Evolutionary conservation across 2,329 filamentous ascomycete genomes (phyloP).

Genomic region (Akanthomyces uredinophilus): DNA sequence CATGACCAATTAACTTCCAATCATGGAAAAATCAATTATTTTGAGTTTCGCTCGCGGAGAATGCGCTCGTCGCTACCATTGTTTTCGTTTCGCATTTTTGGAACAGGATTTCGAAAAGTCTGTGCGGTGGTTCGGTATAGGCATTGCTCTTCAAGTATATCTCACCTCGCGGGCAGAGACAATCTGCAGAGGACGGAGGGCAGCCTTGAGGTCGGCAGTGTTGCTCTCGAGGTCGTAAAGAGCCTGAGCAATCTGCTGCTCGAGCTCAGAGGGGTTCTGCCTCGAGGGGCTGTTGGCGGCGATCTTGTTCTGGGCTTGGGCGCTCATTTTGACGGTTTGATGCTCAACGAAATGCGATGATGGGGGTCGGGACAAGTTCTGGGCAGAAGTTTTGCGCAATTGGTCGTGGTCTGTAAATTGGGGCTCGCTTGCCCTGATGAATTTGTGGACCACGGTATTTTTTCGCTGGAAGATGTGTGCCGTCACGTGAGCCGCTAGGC

Average conservation of each 20-base stretch:
- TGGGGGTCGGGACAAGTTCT: conserved; percentile 23
- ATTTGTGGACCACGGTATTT: conserved; percentile 10
- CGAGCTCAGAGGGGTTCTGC: conserved; percentile 93
- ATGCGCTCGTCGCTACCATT: conserved; percentile 10
- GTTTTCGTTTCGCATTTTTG: conserved; percentile 27
- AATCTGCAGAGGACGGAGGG: conserved; percentile 96
- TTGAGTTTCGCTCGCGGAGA: conserved; percentile 6
- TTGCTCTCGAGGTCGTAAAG: conserved; percentile 99
- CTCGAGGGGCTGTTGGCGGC: conserved; percentile 93
- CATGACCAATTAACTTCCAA: conserved; percentile 2
- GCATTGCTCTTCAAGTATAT: conserved; percentile 34
- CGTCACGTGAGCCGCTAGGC: conserved; percentile 2
- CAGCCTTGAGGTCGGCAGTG: conserved; percentile 94
- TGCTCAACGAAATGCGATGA: conserved; percentile 30
- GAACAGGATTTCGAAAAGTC: conserved; percentile 40
- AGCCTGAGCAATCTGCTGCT: conserved; percentile 93
- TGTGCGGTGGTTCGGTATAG: conserved; percentile 15
- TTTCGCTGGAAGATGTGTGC: background rate
- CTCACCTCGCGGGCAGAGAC: conserved; percentile 99
- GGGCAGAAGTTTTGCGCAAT: conserved; percentile 27
- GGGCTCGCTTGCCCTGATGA: conserved; percentile 34
- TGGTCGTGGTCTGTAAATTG: conserved; percentile 33
- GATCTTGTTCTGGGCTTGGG: conserved; percentile 91
- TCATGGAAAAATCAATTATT: background rate
- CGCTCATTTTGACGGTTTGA: conserved; percentile 53